Evolutionary conservation across 805 yeast genomes (phyloP).

Genomic region (Novakomyces olei): DNA sequence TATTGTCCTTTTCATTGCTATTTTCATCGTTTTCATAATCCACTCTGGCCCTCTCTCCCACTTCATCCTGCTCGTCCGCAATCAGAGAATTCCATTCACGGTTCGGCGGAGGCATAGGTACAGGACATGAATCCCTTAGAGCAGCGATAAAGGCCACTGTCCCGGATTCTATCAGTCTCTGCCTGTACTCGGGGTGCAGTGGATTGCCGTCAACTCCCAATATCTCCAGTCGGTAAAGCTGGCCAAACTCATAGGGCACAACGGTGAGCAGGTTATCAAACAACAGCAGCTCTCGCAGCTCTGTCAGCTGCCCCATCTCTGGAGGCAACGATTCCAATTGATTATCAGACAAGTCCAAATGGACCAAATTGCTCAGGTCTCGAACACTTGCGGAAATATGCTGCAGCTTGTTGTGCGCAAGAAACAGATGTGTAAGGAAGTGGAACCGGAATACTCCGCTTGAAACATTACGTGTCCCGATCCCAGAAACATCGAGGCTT

Average conservation of each 20-base stretch:
- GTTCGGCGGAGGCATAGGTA: slow-evolving; percentile 39
- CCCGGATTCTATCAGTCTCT: slow-evolving; percentile 57
- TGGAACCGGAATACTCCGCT: slow-evolving; percentile 56
- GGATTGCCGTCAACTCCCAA: slow-evolving; percentile 90
- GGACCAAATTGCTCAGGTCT: slow-evolving; percentile 47
- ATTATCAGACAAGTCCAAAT: slow-evolving; percentile 70
- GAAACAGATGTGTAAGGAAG: slow-evolving; percentile 65
- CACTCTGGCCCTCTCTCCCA: too few species aligned
- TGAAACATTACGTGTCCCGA: slow-evolving; percentile 50
- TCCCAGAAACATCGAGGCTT: slow-evolving; percentile 77
- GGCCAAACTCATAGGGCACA: slow-evolving; percentile 71
- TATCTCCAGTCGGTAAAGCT: slow-evolving; percentile 59
- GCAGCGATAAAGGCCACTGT: slow-evolving; percentile 62
- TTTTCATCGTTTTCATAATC: too few species aligned
- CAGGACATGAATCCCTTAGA: slow-evolving; percentile 64
- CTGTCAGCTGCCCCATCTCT: slow-evolving; percentile 65
- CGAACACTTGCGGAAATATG: slow-evolving; percentile 45
- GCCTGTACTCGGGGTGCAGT: slow-evolving; percentile 39
- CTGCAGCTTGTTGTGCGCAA: slow-evolving; percentile 65
- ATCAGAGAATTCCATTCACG: slow-evolving; percentile 47
- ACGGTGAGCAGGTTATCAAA: slow-evolving; percentile 65
- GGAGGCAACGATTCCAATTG: slow-evolving; percentile 47
- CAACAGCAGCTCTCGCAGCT: slow-evolving; percentile 57
- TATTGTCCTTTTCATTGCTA: too few species aligned
- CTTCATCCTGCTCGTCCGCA: too few species aligned